phyloP scores from a whole-genome alignment of 345 rosid species.

The Hirschfeldia incana region DNA sequence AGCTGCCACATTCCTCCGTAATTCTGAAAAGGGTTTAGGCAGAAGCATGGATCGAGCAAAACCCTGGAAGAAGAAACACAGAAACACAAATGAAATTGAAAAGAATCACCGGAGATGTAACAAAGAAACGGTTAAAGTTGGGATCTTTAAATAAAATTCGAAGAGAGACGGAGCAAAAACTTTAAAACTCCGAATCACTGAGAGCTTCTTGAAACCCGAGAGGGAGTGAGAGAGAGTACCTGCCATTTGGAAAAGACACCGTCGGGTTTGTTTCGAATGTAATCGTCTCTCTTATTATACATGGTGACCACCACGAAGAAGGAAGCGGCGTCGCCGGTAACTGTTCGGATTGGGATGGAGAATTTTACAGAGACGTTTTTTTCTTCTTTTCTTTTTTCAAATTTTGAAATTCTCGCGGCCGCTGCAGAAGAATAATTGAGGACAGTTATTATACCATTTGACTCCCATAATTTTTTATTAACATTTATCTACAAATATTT shows the following conservation, averaged over 20 bases:
- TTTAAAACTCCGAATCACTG: not conserved
- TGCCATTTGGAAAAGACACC: constrained; percentile 70
- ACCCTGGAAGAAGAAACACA: constrained; percentile 23
- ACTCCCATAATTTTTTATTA: too few species aligned
- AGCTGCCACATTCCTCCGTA: not conserved
- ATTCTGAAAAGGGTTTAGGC: constrained; percentile 28
- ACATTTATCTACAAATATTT: too few species aligned
- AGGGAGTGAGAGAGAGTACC: constrained; percentile 31
- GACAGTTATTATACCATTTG: too few species aligned
- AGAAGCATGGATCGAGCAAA: constrained; percentile 26
- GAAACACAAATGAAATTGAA: constrained; percentile 7
- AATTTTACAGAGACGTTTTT: not conserved
- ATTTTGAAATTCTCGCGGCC: constrained; percentile 13
- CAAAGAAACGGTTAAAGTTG: not conserved
- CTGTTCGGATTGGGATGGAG: not conserved
- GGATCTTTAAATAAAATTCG: not conserved
- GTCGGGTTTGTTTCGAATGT: constrained; percentile 61
- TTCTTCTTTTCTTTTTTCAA: not conserved
- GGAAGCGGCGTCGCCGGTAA: constrained; percentile 13
- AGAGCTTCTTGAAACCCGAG: not conserved
- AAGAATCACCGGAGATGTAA: not conserved
- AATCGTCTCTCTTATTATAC: constrained; percentile 61
- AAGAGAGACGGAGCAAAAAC: too few species aligned
- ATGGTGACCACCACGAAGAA: constrained; percentile 24
- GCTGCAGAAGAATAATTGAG: not conserved